Evolutionary conservation across 345 rosid species (phyloP), one percentile per base, ranked within the genome.

Genomic region (Sonneratia caseolaris): DNA sequence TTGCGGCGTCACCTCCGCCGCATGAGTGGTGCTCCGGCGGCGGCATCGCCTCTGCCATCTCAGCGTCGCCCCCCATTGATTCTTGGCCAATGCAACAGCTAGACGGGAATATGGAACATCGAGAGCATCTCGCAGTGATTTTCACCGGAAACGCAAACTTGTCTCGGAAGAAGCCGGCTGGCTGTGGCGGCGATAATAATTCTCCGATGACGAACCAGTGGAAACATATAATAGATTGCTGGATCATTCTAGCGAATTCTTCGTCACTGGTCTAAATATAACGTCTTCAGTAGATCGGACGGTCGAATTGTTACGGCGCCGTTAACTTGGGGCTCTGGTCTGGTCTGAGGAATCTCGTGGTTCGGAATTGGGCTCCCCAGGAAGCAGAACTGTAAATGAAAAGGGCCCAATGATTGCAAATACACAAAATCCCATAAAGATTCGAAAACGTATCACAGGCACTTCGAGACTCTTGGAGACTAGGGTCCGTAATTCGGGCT

Each of bases 31-130:
- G 75, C 38, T 64, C 43, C 7, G 75, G 32, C 65, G 6, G 70
- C 38, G 68, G 14, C 68, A 83, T 90, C n/a, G 78, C 64, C 64
- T 66, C 70, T 71, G 35, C 43, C 74, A 76, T 76, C 37, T 66
- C 71, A 24, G 37, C 66, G 68, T 76, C 76, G 37, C 19, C 64
- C 7, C 19, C 47, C 70, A 68, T 68, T n/a, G 22, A 35, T 24
- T 14, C 70, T 68, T 11, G 37, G 37, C 15, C 19, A 13, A 62
- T 8, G 35, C 35, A 57, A 7, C 10, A 57, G 27, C 64, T 57
- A 57, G 64, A 3, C 2, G 13, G 64, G 4, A 22, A 32, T n/a
- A 57, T 10, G 21, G 15, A 12, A 69, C 16, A n/a, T 69, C 64
- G n/a, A 1, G 7, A 53, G 57, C 3, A 53, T 1, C 22, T 19